A percentile compares a stretch with the other conserved stretches of the same genome.
phyloP scores from a whole-genome alignment of 2,329 filamentous ascomycete species.

The Alternaria atra region DNA sequence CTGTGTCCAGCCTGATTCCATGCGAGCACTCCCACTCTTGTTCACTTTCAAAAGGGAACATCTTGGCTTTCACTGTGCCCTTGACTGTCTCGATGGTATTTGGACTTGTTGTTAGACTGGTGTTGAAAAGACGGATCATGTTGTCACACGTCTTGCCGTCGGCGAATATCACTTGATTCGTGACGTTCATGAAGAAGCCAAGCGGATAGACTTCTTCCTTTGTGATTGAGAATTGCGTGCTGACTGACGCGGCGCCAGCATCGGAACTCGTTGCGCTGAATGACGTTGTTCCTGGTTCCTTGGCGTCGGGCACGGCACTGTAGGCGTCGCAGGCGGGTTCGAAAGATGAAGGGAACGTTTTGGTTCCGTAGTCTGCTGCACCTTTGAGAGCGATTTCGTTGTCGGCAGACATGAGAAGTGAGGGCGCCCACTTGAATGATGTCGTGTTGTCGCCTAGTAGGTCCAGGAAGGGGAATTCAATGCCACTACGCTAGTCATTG shows the following conservation, averaged over 20 bases:
- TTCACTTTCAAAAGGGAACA: conserved; percentile 43
- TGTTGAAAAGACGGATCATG: conserved; percentile 58
- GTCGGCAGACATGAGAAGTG: conserved; percentile 57
- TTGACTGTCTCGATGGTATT: conserved; percentile 46
- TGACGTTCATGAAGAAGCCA: conserved; percentile 60
- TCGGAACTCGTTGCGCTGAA: conserved; percentile 29
- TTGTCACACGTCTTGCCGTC: conserved; percentile 56
- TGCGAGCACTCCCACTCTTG: conserved; percentile 42
- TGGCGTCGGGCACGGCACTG: conserved; percentile 32
- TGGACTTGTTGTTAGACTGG: conserved; percentile 50
- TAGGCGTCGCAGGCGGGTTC: conserved; percentile 63
- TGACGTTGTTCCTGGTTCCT: conserved; percentile 31
- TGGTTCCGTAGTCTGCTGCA: conserved; percentile 58
- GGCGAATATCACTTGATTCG: conserved; percentile 63
- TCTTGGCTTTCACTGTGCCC: conserved; percentile 42
- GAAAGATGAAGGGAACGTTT: conserved; percentile 55
- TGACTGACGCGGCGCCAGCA: conserved; percentile 29
- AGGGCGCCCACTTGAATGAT: conserved; percentile 62
- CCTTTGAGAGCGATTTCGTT: conserved; percentile 58
- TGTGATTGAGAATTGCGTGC: conserved; percentile 24
- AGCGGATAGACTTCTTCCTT: conserved; percentile 49
- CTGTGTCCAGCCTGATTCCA: conserved; percentile 49
- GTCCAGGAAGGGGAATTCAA: conserved; percentile 67
- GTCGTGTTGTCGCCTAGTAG: conserved; percentile 60
- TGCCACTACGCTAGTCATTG: conserved; percentile 56